Evolutionary conservation across 805 yeast species (phyloP), one percentile per base, ranked within the genome.

Genomic region (Clavispora carvajalis): DNA sequence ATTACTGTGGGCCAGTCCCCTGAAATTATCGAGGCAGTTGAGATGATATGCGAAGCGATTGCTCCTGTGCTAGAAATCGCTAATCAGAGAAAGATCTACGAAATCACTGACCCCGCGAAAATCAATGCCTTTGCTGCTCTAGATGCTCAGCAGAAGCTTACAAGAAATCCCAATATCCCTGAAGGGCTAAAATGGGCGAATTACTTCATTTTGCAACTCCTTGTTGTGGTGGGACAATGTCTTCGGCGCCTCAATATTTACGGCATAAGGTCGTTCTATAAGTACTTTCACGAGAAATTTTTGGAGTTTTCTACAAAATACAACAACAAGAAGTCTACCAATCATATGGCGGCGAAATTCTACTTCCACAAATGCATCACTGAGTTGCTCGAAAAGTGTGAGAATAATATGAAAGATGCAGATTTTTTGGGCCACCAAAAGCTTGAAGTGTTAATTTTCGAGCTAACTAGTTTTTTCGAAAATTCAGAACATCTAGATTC

Each of bases 131-230:
- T 85, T 53, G 71, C 71, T 11, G 82, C 87, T 2, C 66, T 86
- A 70, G 85, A 82, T 42, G 81, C 82, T 8, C 76, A 85, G 25
- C 81, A 79, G 47, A 69, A 76, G 39, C 60, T 84, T 1, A 59
- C 76, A 7, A 60, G 66, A 36, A 79, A 82, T 50, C 79, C 74
- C 1, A 51, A 67, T 1, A 57, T 82, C 0, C 73, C 81, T 1
- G 87, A 83, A 58, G 89, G 88, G 13, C 53, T 79, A 17, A 85
- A 85, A 56, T 85, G 93, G 93, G 72, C 79, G 25, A 76, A 80
- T 46, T 81, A 67, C 52, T 80, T 75, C 50, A 69, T 78, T 17
- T 55, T 87, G 7, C 83, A 78, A 45, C 52, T 85, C 3, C 62
- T 93, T 34, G 78, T 79, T 4, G 77, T 79, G 26, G 81, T 82